Evolutionary conservation across 495 filamentous ascomycete genomes (phyloP).

Genomic region (Neurospora sp.): DNA sequence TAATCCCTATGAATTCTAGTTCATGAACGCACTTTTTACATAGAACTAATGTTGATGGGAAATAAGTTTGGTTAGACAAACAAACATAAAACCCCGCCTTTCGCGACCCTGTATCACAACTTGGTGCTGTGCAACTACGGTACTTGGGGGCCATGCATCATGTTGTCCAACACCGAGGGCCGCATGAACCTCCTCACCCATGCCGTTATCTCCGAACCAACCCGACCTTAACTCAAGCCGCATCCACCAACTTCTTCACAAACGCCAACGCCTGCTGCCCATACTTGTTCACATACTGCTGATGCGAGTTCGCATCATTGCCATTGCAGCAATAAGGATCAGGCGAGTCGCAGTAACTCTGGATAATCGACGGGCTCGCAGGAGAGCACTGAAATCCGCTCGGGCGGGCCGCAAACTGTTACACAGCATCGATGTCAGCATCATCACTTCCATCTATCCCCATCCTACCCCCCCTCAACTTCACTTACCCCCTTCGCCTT

Average conservation of each 20-base stretch:
- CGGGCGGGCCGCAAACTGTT: slow-evolving; percentile 47
- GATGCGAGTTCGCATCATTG: slow-evolving; percentile 46
- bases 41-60: background rate
- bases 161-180: background rate
- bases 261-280: slow-evolving; percentile 27
- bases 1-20: background rate
- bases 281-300: slow-evolving; percentile 48
- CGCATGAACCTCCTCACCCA: background rate
- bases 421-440: background rate
- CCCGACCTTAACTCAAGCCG: background rate
- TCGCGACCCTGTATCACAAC: background rate
- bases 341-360: slow-evolving; percentile 53
- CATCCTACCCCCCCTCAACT: background rate
- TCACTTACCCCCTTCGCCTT: slow-evolving; percentile 43
- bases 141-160: background rate
- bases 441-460: background rate
- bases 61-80: background rate
- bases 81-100: background rate
- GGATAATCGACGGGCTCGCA: slow-evolving; percentile 37
- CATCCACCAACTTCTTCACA: slow-evolving; percentile 20
- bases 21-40: background rate
- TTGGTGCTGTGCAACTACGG: background rate
- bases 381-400: slow-evolving; percentile 46
- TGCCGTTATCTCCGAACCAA: background rate
- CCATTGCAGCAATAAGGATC: slow-evolving; percentile 61